Conservation (phyloP, 2,329 filamentous ascomycete genomes). For the Keithomyces neogunnii region DNA sequence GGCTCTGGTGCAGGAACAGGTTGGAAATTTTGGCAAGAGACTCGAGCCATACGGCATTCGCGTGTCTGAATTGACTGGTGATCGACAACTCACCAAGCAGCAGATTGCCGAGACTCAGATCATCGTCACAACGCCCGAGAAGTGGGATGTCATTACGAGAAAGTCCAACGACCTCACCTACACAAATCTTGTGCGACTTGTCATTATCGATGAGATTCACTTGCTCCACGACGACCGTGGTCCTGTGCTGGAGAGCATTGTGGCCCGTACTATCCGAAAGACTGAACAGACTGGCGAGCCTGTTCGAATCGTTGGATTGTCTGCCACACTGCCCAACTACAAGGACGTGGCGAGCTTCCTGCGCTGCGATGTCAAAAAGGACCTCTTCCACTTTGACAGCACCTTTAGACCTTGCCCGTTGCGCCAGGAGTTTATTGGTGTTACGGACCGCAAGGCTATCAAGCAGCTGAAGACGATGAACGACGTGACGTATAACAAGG, state of each 20-base stretch:
- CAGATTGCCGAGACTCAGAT: conserved; percentile 97
- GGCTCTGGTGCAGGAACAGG: conserved; percentile 92
- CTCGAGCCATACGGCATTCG: conserved; percentile 85
- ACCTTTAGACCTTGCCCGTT: conserved; percentile 89
- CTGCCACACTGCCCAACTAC: conserved; percentile 94
- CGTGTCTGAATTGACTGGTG: conserved; percentile 93
- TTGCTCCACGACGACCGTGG: conserved; percentile 95
- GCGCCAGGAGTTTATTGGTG: conserved; percentile 93
- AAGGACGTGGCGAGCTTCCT: conserved; percentile 93
- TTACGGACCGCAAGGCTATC: conserved; percentile 96
- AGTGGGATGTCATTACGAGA: conserved; percentile 98
- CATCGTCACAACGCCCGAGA: conserved; percentile 96
- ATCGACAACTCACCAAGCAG: conserved; percentile 95
- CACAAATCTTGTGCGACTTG: conserved; percentile 89
- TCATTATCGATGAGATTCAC: conserved; percentile 98
- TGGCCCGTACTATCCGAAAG: conserved; percentile 85
- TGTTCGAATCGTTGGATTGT: conserved; percentile 84
- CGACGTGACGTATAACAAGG: conserved; percentile 95
- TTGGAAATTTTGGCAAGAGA: conserved; percentile 91
- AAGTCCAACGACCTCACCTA: conserved; percentile 97
- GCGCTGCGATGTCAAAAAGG: conserved; percentile 76
- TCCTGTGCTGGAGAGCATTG: conserved; percentile 93
- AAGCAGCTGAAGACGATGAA: conserved; percentile 99
- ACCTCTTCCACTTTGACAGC: conserved; percentile 92
- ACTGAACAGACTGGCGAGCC: conserved; percentile 91